phyloP scores from a whole-genome alignment of 768 basidiomycete genomes.

The Roridomyces roridus region DNA sequence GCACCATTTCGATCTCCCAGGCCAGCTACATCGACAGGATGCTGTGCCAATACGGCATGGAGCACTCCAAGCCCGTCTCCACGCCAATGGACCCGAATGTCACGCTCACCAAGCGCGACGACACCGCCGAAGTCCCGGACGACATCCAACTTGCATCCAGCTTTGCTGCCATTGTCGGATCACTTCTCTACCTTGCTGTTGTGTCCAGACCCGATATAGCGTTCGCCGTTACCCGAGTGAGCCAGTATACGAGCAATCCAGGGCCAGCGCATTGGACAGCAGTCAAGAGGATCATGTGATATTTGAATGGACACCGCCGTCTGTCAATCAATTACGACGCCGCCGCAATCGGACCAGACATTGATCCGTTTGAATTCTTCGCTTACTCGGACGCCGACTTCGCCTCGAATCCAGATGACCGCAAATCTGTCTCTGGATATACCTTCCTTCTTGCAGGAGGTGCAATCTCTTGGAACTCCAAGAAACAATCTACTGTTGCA shows the following conservation, averaged over 20 bases:
- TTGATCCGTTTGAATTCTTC: constrained; percentile 1
- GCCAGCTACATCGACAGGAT: constrained; percentile 3
- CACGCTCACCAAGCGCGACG: no score
- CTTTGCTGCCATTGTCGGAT: background rate
- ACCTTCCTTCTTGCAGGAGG: constrained; percentile 26
- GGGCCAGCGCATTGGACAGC: constrained; percentile 13
- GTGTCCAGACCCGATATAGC: constrained; percentile 22
- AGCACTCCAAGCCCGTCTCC: no score
- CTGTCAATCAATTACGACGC: constrained; percentile 6
- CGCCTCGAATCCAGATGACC: constrained; percentile 18
- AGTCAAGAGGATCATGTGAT: constrained; percentile 18
- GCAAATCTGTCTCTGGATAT: constrained; percentile 23
- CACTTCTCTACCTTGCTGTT: constrained; percentile 18
- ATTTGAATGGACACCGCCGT: constrained; percentile 7
- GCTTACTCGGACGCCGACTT: no score
- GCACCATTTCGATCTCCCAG: constrained; percentile 4
- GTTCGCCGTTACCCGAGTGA: constrained; percentile 14
- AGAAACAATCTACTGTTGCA: constrained; percentile 35
- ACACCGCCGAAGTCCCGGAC: no score
- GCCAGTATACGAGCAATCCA: constrained; percentile 16
- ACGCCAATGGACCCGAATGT: no score
- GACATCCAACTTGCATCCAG: no score
- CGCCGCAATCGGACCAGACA: background rate
- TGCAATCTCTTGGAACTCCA: constrained; percentile 33
- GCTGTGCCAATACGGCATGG: constrained; percentile 4